These are phyloP conservation scores for Nigrospora sphaerica DNA, from an alignment of 2,329 filamentous ascomycete species.

Conservation along the genomic window DNA sequence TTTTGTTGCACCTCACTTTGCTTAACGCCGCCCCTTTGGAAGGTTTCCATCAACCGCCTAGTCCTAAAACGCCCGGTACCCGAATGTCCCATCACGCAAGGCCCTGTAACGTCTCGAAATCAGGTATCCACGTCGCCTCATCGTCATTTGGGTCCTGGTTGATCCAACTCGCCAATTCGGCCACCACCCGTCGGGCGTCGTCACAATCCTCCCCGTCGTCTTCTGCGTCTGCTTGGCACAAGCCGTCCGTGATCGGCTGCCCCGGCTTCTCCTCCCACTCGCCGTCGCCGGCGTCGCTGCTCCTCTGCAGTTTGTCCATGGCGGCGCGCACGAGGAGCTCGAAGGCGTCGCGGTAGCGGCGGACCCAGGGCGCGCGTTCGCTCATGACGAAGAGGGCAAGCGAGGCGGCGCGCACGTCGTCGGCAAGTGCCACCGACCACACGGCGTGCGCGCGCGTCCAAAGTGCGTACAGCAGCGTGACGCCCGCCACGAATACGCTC, in stretches of 20 bases:
- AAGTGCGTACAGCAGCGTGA: constrained; percentile 29
- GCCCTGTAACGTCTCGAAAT: constrained; percentile 21
- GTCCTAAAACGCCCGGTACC: no score
- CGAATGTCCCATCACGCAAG: constrained; percentile 3
- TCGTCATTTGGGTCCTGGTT: constrained; percentile 15
- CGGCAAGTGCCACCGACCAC: constrained; percentile 40
- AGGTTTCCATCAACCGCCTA: no score
- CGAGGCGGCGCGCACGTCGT: constrained; percentile 41
- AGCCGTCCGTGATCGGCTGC: not conserved
- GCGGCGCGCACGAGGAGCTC: constrained; percentile 37
- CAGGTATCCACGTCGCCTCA: constrained; percentile 20
- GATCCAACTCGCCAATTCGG: constrained; percentile 21
- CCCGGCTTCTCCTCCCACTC: not conserved
- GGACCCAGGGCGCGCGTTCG: constrained; percentile 38
- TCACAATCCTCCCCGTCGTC: constrained; percentile 3
- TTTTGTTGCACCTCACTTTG: no score
- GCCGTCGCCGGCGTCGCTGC: constrained; percentile 15
- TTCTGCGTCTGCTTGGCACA: not conserved
- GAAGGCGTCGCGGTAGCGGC: constrained; percentile 39
- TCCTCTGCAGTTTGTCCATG: constrained; percentile 35
- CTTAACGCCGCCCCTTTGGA: no score
- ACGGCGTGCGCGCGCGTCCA: constrained; percentile 35
- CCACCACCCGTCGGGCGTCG: constrained; percentile 19
- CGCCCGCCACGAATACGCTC: constrained; percentile 33
- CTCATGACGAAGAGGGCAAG: constrained; percentile 42